Conservation (phyloP, 768 basidiomycete genomes). For the Suillus clintonianus region DNA sequence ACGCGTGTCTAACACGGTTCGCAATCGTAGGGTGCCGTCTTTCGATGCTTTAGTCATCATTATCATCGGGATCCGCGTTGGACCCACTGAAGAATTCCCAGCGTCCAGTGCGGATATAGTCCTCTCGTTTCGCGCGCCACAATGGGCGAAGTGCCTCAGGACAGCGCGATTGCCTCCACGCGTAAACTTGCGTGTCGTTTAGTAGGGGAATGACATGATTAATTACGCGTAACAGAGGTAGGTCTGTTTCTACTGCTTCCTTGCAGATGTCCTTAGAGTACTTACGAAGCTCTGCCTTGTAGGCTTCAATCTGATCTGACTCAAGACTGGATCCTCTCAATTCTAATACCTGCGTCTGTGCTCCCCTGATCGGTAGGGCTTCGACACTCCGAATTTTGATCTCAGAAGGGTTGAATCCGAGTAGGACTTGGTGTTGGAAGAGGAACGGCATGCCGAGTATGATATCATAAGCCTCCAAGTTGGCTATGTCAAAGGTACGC, state of each 20-base stretch:
- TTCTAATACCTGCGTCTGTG: not conserved
- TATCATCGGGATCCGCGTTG: constrained; percentile 36
- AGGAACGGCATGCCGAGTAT: constrained; percentile 43
- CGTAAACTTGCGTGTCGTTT: constrained; percentile 32
- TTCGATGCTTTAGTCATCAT: constrained; percentile 30
- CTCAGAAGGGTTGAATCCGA: constrained; percentile 28
- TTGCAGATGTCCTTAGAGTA: constrained; percentile 30
- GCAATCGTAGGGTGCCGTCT: constrained; percentile 19
- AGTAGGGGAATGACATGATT: constrained; percentile 40
- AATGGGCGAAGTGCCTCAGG: constrained; percentile 28
- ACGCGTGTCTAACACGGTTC: constrained; percentile 26
- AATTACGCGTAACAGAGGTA: constrained; percentile 33
- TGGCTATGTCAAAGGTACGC: constrained; percentile 38
- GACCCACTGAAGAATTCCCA: constrained; percentile 29
- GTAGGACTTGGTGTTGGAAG: constrained; percentile 31
- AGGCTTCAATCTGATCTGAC: constrained; percentile 13
- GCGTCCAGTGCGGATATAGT: constrained; percentile 38
- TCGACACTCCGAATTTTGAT: constrained; percentile 16
- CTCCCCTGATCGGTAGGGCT: constrained; percentile 17
- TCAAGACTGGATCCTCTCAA: not conserved
- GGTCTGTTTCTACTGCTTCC: constrained; percentile 25
- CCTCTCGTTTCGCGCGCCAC: constrained; percentile 31
- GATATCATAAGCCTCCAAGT: constrained; percentile 39
- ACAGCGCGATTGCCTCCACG: constrained; percentile 38
- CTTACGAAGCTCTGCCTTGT: constrained; percentile 14